Conservation (phyloP, 768 basidiomycete genomes). For the Leccinum imitatum region DNA sequence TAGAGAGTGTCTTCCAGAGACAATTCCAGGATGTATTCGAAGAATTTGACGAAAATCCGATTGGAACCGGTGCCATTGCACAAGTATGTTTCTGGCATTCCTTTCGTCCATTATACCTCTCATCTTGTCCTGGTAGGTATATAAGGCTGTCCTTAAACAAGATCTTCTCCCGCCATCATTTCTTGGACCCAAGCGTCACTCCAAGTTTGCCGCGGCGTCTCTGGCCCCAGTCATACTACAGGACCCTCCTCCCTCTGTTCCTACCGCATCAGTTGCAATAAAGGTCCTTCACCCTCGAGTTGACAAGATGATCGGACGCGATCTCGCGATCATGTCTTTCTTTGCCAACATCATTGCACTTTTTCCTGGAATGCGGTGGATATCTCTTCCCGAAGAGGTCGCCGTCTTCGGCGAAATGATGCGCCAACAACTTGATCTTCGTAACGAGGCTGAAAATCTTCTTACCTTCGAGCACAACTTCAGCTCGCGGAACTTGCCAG, state of each 20-base stretch:
- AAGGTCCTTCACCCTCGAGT: slow-evolving; percentile 94
- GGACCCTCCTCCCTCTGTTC: slow-evolving; percentile 68
- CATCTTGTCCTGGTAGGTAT: slow-evolving; percentile 54
- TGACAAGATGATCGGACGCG: slow-evolving; percentile 76
- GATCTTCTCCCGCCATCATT: slow-evolving; percentile 86
- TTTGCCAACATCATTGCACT: slow-evolving; percentile 78
- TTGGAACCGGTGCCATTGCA: slow-evolving; percentile 98
- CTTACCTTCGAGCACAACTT: slow-evolving; percentile 86
- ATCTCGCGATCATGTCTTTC: slow-evolving; percentile 93
- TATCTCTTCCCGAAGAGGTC: slow-evolving; percentile 95
- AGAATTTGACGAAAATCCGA: slow-evolving; percentile 80
- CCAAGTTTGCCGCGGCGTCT: slow-evolving; percentile 45
- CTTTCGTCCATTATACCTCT: neutral
- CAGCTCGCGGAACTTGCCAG: slow-evolving; percentile 68
- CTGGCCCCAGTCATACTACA: slow-evolving; percentile 49
- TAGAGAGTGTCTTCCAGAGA: slow-evolving; percentile 80
- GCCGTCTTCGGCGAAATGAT: slow-evolving; percentile 95
- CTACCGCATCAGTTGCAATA: slow-evolving; percentile 88
- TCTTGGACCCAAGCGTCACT: slow-evolving; percentile 67
- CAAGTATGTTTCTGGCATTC: slow-evolving; percentile 46
- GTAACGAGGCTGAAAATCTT: slow-evolving; percentile 88
- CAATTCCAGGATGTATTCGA: slow-evolving; percentile 90
- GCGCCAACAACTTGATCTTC: slow-evolving; percentile 89
- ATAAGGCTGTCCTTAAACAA: slow-evolving; percentile 80
- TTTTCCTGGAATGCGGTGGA: slow-evolving; percentile 93